Base-by-base conservation (phyloP, 2,329 filamentous ascomycete genomes). In the Metarhizium humberi region DNA sequence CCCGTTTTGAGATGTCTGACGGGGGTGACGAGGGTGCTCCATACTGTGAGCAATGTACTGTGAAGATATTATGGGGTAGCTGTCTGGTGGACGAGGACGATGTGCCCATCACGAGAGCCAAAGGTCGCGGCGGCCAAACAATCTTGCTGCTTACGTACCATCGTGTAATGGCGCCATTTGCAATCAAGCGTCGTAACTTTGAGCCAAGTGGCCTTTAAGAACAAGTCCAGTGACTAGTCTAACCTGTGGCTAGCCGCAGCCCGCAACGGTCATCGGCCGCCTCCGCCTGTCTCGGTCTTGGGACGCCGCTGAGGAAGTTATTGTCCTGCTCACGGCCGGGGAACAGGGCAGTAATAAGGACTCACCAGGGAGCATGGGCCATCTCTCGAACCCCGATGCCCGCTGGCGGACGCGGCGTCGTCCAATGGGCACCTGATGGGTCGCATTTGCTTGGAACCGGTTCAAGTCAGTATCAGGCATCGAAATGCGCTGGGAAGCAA, bases 181-280 rank as follows among this genome's bases (percentile, higher is more conserved):
- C 14, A n/a, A 16, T 43, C 6, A 14, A 6, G 40, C 16, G 40
- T 43, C 40, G 16, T 16, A 20, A 20, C 4, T 5, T 16, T 13
- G 38, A 40, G 5, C 38, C 10, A 16, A 40, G 10, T 10, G 42
- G 7, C 42, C n/a, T 42, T 43, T 14, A 34, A 2, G n/a, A 34
- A 48, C 8, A 40, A 40, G 45, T 53, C 51, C 30, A 53, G 51
- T 53, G 51, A 53, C 51, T 36, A 8, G 30, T 6, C 32, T 25
- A n/a, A 13, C 18, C 43, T 53, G 51, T 53, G 51, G 51, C 51
- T 48, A 53, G 42, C 43, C 51, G n/a, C 20, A 38, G 30, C 43
- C 43, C 2, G 45, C 20, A 36, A 53, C 10, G 14, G 29, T 47
- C 16, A 36, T 3, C 30, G 13, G 40, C 10, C 38, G 20, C 42